These are phyloP conservation scores for Epithele typhae DNA, from an alignment of 768 basidiomycete genomes.

Conservation along the genomic window DNA sequence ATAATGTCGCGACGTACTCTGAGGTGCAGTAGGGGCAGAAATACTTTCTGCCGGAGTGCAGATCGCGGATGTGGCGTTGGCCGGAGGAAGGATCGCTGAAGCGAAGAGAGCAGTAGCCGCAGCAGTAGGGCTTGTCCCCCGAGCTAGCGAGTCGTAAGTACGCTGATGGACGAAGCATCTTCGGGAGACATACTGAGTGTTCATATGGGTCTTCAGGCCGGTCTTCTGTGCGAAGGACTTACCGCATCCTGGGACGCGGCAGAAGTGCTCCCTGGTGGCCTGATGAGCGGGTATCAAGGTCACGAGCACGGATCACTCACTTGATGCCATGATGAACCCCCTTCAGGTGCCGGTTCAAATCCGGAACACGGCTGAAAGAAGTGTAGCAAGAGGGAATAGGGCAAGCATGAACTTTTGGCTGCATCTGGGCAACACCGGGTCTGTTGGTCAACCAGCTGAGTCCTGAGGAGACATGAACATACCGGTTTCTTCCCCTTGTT, in stretches of 20 bases:
- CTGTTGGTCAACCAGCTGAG: too few relatives aligned
- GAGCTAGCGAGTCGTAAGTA: constrained; percentile 19
- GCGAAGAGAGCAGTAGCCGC: constrained; percentile 17
- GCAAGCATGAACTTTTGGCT: too few relatives aligned
- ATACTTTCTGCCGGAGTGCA: constrained; percentile 2
- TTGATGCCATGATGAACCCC: too few relatives aligned
- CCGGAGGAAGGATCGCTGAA: constrained; percentile 13
- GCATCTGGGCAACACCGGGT: too few relatives aligned
- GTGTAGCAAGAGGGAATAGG: too few relatives aligned
- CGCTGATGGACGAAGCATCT: too few relatives aligned
- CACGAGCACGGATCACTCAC: too few relatives aligned
- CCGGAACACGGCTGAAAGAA: too few relatives aligned
- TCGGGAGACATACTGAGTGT: constrained; percentile 60
- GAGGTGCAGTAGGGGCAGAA: constrained; percentile 33
- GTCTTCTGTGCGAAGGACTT: constrained; percentile 50
- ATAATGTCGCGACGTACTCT: background rate
- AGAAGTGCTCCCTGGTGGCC: background rate
- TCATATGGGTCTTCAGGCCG: constrained; percentile 58
- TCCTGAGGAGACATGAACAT: too few relatives aligned
- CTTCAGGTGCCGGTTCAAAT: too few relatives aligned
- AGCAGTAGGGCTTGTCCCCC: constrained; percentile 44
- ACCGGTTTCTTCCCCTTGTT: too few relatives aligned
- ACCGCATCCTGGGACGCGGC: constrained; percentile 9
- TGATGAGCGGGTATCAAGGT: too few relatives aligned
- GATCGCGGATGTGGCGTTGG: constrained; percentile 11